Conservation (phyloP, 192 early-diverging fungal genomes). For the Coemansia sp. region DNA sequence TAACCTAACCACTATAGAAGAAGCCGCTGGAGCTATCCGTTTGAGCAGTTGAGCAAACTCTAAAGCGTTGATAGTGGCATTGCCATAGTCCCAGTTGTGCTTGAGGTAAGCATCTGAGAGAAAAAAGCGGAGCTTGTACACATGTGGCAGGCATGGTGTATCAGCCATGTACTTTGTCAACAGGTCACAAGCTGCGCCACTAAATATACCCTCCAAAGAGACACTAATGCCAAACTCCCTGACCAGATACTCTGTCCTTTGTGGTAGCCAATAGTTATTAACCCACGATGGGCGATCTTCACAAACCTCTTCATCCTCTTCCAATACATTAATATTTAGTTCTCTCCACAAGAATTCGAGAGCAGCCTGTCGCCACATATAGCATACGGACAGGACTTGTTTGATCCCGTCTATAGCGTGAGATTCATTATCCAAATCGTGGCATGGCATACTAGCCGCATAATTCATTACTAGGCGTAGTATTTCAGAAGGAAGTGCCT, state of each 20-base stretch:
- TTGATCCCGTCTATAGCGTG: not conserved
- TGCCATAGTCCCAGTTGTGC: not conserved
- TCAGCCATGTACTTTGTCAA: not conserved
- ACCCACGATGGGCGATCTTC: not conserved
- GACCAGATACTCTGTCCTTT: not conserved
- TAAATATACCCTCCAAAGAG: not conserved
- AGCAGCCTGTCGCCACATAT: not conserved
- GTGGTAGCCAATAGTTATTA: not conserved
- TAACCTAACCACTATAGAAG: not conserved
- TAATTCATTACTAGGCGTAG: not conserved
- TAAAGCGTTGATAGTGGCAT: not conserved
- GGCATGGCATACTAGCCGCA: not conserved
- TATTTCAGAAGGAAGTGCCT: not conserved
- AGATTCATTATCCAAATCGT: too few relatives aligned
- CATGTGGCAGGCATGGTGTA: not conserved
- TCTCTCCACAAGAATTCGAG: not conserved
- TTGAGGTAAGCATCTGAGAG: not conserved
- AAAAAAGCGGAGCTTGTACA: not conserved
- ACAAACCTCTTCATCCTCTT: not conserved
- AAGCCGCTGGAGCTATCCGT: not conserved
- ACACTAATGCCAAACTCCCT: not conserved
- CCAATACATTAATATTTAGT: not conserved
- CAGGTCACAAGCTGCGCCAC: not conserved
- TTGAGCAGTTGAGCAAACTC: not conserved
- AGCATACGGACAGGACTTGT: not conserved